Evolutionary conservation across 768 basidiomycete genomes (phyloP).

Genomic region (Gymnopilus dilepis): DNA sequence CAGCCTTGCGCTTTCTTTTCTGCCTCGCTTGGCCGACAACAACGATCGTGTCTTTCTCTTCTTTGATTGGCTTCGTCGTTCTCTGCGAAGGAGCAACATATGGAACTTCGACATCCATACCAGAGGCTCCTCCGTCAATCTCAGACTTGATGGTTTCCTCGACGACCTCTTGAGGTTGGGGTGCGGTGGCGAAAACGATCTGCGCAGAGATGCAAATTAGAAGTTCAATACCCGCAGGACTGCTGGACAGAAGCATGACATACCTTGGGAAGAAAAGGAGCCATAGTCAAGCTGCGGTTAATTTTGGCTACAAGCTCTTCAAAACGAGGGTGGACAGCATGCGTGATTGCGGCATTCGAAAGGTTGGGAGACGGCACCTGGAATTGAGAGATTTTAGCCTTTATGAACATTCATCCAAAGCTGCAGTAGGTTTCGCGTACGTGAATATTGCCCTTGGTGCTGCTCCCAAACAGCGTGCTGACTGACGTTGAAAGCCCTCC

Average conservation of each 20-base stretch:
- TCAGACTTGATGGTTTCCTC: constrained; percentile 17
- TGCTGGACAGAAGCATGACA: constrained; percentile 1
- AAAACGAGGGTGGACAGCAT: constrained; percentile 40
- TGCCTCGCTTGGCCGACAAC: constrained; percentile 69
- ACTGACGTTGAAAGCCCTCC: constrained; percentile 35
- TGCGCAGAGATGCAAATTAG: neutral
- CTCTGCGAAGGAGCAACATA: constrained; percentile 77
- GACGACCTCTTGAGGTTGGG: constrained; percentile 15
- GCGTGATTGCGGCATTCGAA: constrained; percentile 1
- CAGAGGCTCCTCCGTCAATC: constrained; percentile 30
- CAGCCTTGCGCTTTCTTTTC: constrained; percentile 62
- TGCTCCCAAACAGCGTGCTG: constrained; percentile 55
- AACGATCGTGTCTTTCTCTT: constrained; percentile 75
- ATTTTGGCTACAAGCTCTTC: constrained; percentile 66
- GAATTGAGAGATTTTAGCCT: neutral
- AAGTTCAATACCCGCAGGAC: too few species aligned
- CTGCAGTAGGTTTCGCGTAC: constrained; percentile 14
- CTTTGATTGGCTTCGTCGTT: constrained; percentile 28
- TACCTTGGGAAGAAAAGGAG: constrained; percentile 57
- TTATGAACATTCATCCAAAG: neutral
- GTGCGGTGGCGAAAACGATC: constrained; percentile 13
- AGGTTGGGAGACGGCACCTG: constrained; percentile 15
- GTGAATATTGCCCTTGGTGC: constrained; percentile 21
- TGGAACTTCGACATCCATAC: constrained; percentile 72
- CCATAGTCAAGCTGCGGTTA: constrained; percentile 66